Evolutionary conservation across 2,329 filamentous ascomycete species (phyloP), one percentile per base, ranked within the genome.

Genomic region (Colletotrichum sp.): DNA sequence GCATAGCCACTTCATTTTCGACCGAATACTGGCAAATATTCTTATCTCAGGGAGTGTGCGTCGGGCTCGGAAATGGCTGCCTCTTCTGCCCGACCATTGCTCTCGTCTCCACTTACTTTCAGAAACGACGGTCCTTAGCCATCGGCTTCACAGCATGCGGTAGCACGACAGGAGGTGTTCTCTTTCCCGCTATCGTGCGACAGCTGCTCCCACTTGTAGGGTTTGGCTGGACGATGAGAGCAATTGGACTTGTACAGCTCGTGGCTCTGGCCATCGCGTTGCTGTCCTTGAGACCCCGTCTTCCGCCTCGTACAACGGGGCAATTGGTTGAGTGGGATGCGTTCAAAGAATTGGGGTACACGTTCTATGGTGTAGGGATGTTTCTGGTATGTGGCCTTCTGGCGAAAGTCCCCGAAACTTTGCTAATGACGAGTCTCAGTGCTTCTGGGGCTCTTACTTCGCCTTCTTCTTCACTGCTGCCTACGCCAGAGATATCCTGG

Each of bases 101-200:
- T 3, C 89, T 94, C 6, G 84, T 94, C 3, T 90, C 92, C 2
- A 93, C 93, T 8, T 95, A 94, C 79, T 94, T 94, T 80, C 85
- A 84, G 67, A 87, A 84, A 43, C 89, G 86, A 74, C 87, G 91
- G 56, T 88, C 89, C 0, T 82, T 94, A 3, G 92, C 90, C 16
- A 89, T 94, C 66, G 93, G 93, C 15, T 81, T 94, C 27, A 87
- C 89, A 1, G 91, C 92, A 0, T 87, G 87, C n/a, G 93, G 93
- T 9, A 90, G 88, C 64, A 90, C 88, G 28, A 87, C 92, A 9
- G 91, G 91, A 9, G 91, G 91, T 3, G 34, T 78, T 10, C 81
- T 92, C 16, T 93, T 91, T 79, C 91, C 91, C 0, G 86, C 88
- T 61, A 84, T 89, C 75, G 91, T 93, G 76, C 87, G 91, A 56